Evolutionary conservation across 495 filamentous ascomycete genomes (phyloP).

Genomic region (Friedmanniomyces endolithicus): DNA sequence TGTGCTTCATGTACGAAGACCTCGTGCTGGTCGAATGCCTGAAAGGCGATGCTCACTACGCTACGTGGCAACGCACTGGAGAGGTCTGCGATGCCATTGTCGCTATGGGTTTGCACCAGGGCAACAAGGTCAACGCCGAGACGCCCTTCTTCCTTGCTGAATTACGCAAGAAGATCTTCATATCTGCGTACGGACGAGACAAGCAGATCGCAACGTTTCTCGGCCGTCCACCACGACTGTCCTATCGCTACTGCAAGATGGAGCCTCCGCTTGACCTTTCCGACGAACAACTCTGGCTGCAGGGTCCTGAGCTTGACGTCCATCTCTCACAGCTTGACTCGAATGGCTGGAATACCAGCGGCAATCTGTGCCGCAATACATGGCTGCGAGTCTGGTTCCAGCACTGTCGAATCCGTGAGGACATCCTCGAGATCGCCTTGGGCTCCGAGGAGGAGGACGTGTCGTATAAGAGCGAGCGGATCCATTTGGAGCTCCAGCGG

Average conservation of each 20-base stretch:
- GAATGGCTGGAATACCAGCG: constrained; percentile 43
- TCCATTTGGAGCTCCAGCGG: constrained; percentile 7
- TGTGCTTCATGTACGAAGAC: constrained; percentile 28
- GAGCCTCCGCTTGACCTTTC: constrained; percentile 46
- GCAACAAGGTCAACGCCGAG: constrained; percentile 31
- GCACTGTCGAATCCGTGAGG: constrained; percentile 40
- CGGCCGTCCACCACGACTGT: constrained; percentile 45
- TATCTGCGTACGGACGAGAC: constrained; percentile 40
- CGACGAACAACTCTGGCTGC: constrained; percentile 39
- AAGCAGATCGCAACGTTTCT: constrained; percentile 43
- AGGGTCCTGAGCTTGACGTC: constrained; percentile 33
- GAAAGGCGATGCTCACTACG: constrained; percentile 28
- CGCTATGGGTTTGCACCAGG: constrained; percentile 46
- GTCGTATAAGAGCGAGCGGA: constrained; percentile 5
- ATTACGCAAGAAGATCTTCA: constrained; percentile 41
- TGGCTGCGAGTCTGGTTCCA: constrained; percentile 39
- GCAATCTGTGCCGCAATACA: constrained; percentile 31
- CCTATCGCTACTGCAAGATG: constrained; percentile 42
- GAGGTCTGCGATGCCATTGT: constrained; percentile 42
- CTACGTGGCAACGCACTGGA: constrained; percentile 42
- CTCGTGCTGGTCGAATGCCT: constrained; percentile 17
- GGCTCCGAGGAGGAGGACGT: constrained; percentile 33
- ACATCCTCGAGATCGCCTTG: constrained; percentile 48
- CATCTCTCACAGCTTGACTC: constrained; percentile 37
- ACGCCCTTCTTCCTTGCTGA: constrained; percentile 43